Evolutionary conservation across 2,329 filamentous ascomycete species (phyloP), one percentile per base, ranked within the genome.

Genomic region (Clarireedia monteithiana): DNA sequence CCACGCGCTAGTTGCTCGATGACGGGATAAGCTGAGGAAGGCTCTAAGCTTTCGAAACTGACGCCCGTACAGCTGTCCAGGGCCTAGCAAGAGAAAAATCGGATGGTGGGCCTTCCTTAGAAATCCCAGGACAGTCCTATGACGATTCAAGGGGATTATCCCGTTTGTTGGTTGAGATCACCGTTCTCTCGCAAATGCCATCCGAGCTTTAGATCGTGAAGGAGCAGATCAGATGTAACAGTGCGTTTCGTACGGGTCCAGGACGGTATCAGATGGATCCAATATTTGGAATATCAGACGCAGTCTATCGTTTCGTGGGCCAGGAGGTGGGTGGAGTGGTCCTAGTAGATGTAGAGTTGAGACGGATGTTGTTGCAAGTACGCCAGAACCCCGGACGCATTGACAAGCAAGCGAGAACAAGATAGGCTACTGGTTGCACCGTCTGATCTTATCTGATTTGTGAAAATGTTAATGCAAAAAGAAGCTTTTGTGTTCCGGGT

Each of bases 241-340:
- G 66, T 60, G 59, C 61, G 73, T 76, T 76, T 77, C 73, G 74
- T 10, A 26, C 27, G 42, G 38, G 38, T 5, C 42, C 7, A 45
- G 10, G 38, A n/a, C 17, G 15, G 53, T 55, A 27, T 50, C 53
- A 55, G 45, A 54, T 42, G 4, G 7, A 14, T 40, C 23, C 52
- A 30, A 49, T 50, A 44, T 36, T 12, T n/a, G 14, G 38, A 64
- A 68, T 71, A 74, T 73, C 72, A 76, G 73, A 77, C 74, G 72
- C 71, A 71, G 68, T 70, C 73, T 68, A 63, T 57, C 63, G 74
- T 77, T 77, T 78, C 73, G 75, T 34, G n/a, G 20, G 27, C 24
- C 4, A 15, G 17, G 52, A 49, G n/a, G 17, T 17, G 3, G n/a
- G 23, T 50, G n/a, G 20, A 5, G 45, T 45, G 23, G 30, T 38